Base-by-base conservation (phyloP, 441 rosid species). In the Eutrema salsugineum region DNA sequence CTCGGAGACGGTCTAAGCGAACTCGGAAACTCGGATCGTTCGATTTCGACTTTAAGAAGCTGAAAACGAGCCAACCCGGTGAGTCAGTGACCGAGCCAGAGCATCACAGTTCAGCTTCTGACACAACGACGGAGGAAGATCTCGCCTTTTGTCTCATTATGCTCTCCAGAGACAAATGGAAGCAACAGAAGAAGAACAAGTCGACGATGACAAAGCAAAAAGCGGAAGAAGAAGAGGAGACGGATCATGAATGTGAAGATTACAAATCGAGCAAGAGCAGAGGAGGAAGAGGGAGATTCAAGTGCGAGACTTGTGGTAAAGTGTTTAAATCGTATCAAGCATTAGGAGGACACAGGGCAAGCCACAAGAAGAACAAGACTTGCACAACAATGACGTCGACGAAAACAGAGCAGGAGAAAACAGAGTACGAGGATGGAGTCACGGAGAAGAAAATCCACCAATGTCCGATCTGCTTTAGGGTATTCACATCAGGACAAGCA, bases 401-500 rank as follows among this genome's bases (percentile, higher is more conserved):
- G n/a, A 15, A 72, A 71, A 62, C 77, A 27, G 66, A 56, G 35
- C 62, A 54, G 5, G 30, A 6, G 11, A 16, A 68, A 67, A 14
- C 57, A 73, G 76, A 77, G 60, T 76, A 77, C 68, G 85, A 66
- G 42, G 79, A 73, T 51, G 88, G 61, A 57, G 72, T 77, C 71
- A 62, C 67, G 6, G 50, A 60, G 75, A 82, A 82, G 73, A 89
- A 82, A 83, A 58, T 81, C 57, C 95, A 93, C 30, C 81, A 89
- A 76, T 93, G 98, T 58, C 94, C 95, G 1, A 85, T 81, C 46
- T 93, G 98, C 80, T 81, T 81, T 19, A 81, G 98, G 71, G 89
- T 87, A 22, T 93, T 93, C 67, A 71, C 88, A 4, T 90, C 98
- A 0, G 98, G 97, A 35, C 98, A 93, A 85, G 98, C 98, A 0